These are phyloP conservation scores for Coriaria nepalensis DNA, from an alignment of 306 rosid genomes.

Conservation along the genomic window DNA sequence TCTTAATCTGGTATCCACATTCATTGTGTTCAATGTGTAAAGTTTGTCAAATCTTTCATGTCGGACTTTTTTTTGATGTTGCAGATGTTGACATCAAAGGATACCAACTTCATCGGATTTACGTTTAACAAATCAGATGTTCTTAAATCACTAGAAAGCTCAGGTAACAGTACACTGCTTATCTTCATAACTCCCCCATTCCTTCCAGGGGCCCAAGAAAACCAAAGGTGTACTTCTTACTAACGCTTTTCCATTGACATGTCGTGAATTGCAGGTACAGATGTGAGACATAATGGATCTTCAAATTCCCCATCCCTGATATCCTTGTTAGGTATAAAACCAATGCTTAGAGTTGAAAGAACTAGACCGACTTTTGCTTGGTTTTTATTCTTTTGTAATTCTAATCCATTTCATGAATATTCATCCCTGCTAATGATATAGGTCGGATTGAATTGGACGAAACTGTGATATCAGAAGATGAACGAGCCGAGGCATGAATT, in stretches of 20 bases:
- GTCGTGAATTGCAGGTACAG: conserved; percentile 40
- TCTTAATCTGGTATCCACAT: background rate
- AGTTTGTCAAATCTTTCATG: background rate
- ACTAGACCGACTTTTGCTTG: conserved; percentile 2
- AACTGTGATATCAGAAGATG: conserved; percentile 50
- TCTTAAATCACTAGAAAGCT: conserved; percentile 62
- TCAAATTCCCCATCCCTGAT: conserved; percentile 55
- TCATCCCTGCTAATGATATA: conserved; percentile 16
- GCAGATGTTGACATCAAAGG: conserved; percentile 98
- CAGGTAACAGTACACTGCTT: conserved; percentile 35
- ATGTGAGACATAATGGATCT: conserved; percentile 44
- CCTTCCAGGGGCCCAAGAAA: no score
- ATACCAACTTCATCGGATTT: conserved; percentile 89
- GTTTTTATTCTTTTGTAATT: background rate
- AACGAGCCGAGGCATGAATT: conserved; percentile 28
- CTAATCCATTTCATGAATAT: conserved; percentile 1
- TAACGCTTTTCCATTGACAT: background rate
- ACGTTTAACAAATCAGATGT: conserved; percentile 82
- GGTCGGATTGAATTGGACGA: conserved; percentile 85
- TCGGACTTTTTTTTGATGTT: conserved; percentile 1
- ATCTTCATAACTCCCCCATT: no score
- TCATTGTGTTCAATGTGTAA: no score
- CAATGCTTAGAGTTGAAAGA: no score
- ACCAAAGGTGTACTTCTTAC: background rate
- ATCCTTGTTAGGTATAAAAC: conserved; percentile 66